These are phyloP conservation scores for Metschnikowia henanensis DNA, from an alignment of 805 yeast species.

Conservation along the genomic window DNA sequence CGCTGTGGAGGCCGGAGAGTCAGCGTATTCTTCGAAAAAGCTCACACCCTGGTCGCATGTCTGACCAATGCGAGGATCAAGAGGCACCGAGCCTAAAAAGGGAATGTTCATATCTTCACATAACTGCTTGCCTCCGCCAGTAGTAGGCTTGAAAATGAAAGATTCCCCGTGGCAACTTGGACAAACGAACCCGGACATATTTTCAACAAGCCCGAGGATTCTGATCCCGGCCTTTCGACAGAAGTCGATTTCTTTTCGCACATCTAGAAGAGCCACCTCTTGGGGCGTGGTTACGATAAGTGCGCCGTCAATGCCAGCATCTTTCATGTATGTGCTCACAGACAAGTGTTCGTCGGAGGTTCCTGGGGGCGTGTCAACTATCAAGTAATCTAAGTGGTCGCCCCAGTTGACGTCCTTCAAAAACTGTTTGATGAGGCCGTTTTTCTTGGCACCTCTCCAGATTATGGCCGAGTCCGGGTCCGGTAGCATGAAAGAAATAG, in stretches of 20 bases:
- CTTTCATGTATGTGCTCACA: constrained; percentile 83
- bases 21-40: constrained; percentile 81
- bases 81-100: constrained; percentile 89
- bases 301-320: constrained; percentile 94
- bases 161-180: constrained; percentile 92
- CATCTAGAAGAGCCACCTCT: constrained; percentile 94
- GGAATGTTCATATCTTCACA: constrained; percentile 78
- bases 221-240: constrained; percentile 88
- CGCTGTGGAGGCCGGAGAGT: constrained; percentile 90
- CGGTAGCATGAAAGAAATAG: constrained; percentile 93
- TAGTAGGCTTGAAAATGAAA: constrained; percentile 88
- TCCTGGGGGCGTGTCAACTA: constrained; percentile 98
- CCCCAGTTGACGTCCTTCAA: constrained; percentile 97
- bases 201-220: constrained; percentile 89
- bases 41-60: constrained; percentile 86
- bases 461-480: constrained; percentile 91
- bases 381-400: constrained; percentile 68
- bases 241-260: constrained; percentile 92
- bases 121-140: constrained; percentile 91
- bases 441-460: constrained; percentile 98
- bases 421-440: constrained; percentile 89
- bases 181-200: constrained; percentile 98
- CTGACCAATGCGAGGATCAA: constrained; percentile 92
- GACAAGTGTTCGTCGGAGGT: constrained; percentile 96
- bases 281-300: constrained; percentile 95